Evolutionary conservation across 2,329 filamentous ascomycete genomes (phyloP).

Genomic region (Trichoderma aggressivum): DNA sequence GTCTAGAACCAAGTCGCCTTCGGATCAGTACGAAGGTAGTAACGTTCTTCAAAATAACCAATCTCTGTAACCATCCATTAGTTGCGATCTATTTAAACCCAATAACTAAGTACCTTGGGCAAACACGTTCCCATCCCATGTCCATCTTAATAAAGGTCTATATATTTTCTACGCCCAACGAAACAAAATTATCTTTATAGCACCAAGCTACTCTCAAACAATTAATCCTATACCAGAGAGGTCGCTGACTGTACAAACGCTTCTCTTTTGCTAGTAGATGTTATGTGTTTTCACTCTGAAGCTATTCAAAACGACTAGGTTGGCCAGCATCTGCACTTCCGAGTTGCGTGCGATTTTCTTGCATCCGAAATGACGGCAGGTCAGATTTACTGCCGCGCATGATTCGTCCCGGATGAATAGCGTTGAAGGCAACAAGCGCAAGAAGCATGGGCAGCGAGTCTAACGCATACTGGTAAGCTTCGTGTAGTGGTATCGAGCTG

Average conservation of each 20-base stretch:
- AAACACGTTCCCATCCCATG: not conserved
- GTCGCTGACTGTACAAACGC: not conserved
- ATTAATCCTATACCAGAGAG: not conserved
- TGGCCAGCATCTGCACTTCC: not conserved
- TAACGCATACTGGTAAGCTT: not conserved
- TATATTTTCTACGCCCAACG: not conserved
- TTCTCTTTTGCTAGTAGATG: not conserved
- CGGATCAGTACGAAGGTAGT: not conserved
- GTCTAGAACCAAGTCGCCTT: not conserved
- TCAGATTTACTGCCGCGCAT: not conserved
- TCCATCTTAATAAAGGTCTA: not conserved
- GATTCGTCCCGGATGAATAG: not conserved
- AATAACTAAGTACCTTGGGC: not conserved
- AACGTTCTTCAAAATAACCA: not conserved
- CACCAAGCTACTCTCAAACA: not conserved
- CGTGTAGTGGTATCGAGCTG: not conserved
- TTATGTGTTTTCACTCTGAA: not conserved
- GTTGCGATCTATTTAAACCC: not conserved
- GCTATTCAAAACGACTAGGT: not conserved
- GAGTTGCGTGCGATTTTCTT: not conserved
- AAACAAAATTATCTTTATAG: not conserved
- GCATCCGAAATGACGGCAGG: not conserved
- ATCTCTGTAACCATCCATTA: not conserved
- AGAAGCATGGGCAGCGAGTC: not conserved
- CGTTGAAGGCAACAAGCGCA: not conserved